These are phyloP conservation scores for Aspergillus puulaauensis DNA, from an alignment of 2,329 filamentous ascomycete genomes.

Conservation along the genomic window DNA sequence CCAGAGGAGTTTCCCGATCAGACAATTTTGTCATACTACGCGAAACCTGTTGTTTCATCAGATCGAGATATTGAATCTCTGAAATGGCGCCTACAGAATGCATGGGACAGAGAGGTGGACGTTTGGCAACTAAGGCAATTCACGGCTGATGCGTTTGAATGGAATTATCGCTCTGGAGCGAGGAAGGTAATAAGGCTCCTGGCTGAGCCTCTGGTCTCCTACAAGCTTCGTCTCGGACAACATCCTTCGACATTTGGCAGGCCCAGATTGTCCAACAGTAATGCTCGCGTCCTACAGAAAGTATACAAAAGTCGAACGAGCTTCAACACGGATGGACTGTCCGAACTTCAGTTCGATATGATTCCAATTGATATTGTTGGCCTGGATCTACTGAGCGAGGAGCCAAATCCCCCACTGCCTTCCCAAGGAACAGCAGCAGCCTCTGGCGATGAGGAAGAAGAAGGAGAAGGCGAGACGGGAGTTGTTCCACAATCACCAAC, in stretches of 20 bases:
- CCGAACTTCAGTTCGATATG: slow-evolving; percentile 77
- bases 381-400: slow-evolving; percentile 72
- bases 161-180: slow-evolving; percentile 75
- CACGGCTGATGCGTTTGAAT: slow-evolving; percentile 77
- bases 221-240: slow-evolving; percentile 48
- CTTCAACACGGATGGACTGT: slow-evolving; percentile 69
- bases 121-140: slow-evolving; percentile 70
- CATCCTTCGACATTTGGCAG: slow-evolving; percentile 17
- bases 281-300: slow-evolving; percentile 59
- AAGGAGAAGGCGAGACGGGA: slow-evolving; percentile 31
- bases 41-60: slow-evolving; percentile 77
- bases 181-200: slow-evolving; percentile 81
- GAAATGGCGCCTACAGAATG: slow-evolving; percentile 47
- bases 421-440: slow-evolving; percentile 29
- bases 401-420: slow-evolving; percentile 57
- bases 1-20: slow-evolving; percentile 78
- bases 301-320: slow-evolving; percentile 70
- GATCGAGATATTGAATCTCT: slow-evolving; percentile 57
- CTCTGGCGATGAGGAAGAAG: slow-evolving; percentile 33
- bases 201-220: slow-evolving; percentile 71
- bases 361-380: slow-evolving; percentile 74
- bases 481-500: slow-evolving; percentile 21
- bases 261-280: slow-evolving; percentile 43
- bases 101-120: slow-evolving; percentile 65
- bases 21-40: slow-evolving; percentile 82